Evolutionary conservation across 2,329 filamentous ascomycete species (phyloP).

Genomic region (Diaporthe citri): DNA sequence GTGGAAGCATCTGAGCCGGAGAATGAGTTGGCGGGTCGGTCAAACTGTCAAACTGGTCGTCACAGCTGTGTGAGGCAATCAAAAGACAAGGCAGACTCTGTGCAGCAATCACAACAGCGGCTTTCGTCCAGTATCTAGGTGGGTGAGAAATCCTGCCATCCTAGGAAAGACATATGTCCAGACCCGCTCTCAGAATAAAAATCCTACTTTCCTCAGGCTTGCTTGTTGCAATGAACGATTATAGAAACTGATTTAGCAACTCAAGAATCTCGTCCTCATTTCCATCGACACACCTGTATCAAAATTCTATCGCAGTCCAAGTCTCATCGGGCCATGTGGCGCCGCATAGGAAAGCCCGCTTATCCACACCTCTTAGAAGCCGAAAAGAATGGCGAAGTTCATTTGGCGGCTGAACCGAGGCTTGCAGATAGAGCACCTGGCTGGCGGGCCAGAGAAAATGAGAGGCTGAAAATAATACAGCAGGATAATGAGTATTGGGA

Average conservation of each 20-base stretch:
- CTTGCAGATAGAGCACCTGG: background rate
- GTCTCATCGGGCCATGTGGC: background rate
- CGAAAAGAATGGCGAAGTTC: background rate
- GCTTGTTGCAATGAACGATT: no score
- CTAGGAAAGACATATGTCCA: no score
- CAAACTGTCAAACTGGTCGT: background rate
- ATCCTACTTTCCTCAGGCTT: no score
- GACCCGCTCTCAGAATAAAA: no score
- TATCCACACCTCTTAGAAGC: background rate
- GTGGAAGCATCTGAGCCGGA: background rate
- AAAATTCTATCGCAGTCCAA: background rate
- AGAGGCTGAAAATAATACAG: background rate
- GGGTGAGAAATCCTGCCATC: background rate
- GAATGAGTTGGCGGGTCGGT: no score
- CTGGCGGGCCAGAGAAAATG: background rate
- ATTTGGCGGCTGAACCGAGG: no score
- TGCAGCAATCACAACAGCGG: background rate
- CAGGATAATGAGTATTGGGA: background rate
- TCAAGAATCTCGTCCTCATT: no score
- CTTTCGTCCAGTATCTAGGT: background rate
- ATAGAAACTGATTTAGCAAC: no score
- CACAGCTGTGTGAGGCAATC: background rate
- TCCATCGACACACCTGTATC: no score
- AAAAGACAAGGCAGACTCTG: background rate
- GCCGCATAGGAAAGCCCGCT: background rate